Evolutionary conservation across 768 basidiomycete species (phyloP).

Genomic region (Neoboletus subvelutipes): DNA sequence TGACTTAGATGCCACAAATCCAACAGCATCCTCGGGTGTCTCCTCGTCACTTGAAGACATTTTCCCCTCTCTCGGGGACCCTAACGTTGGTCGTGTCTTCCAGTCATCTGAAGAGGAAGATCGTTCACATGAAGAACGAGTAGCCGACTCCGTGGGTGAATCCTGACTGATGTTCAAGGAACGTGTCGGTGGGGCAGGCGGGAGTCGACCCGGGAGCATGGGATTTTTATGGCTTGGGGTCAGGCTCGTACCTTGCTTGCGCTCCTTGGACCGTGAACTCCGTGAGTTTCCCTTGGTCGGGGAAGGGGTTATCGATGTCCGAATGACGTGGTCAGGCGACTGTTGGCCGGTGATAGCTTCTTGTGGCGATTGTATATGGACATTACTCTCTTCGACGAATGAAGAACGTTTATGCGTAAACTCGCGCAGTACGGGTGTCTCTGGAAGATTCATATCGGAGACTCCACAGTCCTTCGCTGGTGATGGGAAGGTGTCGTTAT

Average conservation of each 20-base stretch:
- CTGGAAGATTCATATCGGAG: constrained; percentile 19
- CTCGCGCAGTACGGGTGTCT: constrained; percentile 57
- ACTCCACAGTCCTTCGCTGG: constrained; percentile 18
- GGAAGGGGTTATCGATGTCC: constrained; percentile 18
- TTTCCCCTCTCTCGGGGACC: constrained; percentile 27
- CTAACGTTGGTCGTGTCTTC: constrained; percentile 40
- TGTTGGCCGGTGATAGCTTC: constrained; percentile 33
- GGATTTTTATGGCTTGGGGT: constrained; percentile 11
- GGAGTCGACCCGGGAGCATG: constrained; percentile 3
- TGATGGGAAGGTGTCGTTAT: constrained; percentile 41
- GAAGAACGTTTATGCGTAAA: constrained; percentile 75
- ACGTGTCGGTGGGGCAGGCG: constrained; percentile 4
- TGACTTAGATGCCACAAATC: constrained; percentile 25
- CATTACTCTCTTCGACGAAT: constrained; percentile 49
- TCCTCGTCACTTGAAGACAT: constrained; percentile 59
- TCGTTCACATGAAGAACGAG: constrained; percentile 13
- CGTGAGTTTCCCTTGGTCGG: constrained; percentile 19
- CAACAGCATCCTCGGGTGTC: constrained; percentile 47
- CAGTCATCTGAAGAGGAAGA: constrained; percentile 46
- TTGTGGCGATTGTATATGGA: constrained; percentile 31
- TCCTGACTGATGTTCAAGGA: constrained; percentile 13
- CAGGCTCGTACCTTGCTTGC: constrained; percentile 12
- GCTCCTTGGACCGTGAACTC: constrained; percentile 39
- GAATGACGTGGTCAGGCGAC: constrained; percentile 4
- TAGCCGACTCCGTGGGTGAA: background rate